Conservation (phyloP, 345 rosid genomes). For the Salix arbutifolia region DNA sequence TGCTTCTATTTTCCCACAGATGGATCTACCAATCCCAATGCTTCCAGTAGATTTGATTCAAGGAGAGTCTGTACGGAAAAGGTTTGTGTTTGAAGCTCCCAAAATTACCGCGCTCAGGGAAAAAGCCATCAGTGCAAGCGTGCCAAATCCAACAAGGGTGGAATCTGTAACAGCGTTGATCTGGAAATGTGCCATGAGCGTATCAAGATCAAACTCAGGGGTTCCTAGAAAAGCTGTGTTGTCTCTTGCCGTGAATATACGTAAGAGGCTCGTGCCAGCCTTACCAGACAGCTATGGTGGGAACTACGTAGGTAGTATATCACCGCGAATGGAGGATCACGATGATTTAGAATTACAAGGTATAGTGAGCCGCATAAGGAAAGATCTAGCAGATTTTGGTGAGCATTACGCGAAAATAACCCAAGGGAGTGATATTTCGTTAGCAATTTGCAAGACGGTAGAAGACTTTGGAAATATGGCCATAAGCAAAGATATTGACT, state of each 20-base stretch:
- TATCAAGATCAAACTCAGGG: neutral
- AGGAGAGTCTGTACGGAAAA: neutral
- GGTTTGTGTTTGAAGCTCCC: constrained; percentile 13
- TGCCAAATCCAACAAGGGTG: constrained; percentile 10
- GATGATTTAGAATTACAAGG: neutral
- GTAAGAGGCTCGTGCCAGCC: constrained; percentile 3
- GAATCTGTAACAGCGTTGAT: constrained; percentile 13
- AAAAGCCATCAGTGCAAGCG: neutral
- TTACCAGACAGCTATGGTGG: constrained; percentile 10
- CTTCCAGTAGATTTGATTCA: neutral
- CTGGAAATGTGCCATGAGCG: constrained; percentile 11
- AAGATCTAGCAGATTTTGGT: neutral
- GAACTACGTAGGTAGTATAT: neutral
- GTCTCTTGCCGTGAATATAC: constrained; percentile 8
- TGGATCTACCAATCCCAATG: neutral
- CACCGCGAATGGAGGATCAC: neutral
- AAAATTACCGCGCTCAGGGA: neutral
- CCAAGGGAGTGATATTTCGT: neutral
- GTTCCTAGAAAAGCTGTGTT: neutral
- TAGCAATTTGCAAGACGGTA: neutral
- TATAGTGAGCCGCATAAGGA: constrained; percentile 3
- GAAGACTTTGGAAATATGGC: neutral
- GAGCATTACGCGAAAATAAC: neutral
- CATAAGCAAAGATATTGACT: neutral
- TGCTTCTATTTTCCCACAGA: constrained; percentile 15